phyloP scores from a whole-genome alignment of 306 rosid genomes.

The Cucurbita maxima region DNA sequence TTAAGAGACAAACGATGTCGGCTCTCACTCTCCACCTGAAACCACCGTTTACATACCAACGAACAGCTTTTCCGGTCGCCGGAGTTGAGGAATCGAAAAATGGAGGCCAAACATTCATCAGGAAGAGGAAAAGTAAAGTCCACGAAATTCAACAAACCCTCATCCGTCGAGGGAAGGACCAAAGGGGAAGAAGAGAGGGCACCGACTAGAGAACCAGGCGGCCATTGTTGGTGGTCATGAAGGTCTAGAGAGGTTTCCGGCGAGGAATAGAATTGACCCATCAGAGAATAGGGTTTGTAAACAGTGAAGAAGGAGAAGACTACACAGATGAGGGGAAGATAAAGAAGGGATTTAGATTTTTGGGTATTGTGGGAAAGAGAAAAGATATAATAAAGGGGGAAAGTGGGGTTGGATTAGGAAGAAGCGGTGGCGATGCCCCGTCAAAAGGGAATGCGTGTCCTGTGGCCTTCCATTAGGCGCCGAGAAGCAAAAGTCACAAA shows the following conservation, averaged over 20 bases:
- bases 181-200: slow-evolving; percentile 8
- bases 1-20: slow-evolving; percentile 46
- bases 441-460: neutral
- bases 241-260: slow-evolving; percentile 12
- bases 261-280: slow-evolving; percentile 63
- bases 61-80: slow-evolving; percentile 49
- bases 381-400: neutral
- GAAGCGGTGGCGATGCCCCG: neutral
- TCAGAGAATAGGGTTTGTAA: neutral
- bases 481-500: neutral
- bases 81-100: slow-evolving; percentile 42
- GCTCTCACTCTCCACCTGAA: slow-evolving; percentile 44
- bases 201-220: slow-evolving; percentile 8
- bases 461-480: neutral
- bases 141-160: neutral
- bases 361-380: neutral
- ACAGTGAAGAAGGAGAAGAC: neutral
- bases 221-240: neutral
- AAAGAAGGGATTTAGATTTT: neutral
- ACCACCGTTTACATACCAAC: slow-evolving; percentile 51
- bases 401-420: neutral
- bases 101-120: slow-evolving; percentile 46
- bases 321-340: neutral
- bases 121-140: slow-evolving; percentile 48
- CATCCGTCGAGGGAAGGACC: neutral